phyloP scores from a whole-genome alignment of 768 basidiomycete species.

The Collybiopsis confluens region DNA sequence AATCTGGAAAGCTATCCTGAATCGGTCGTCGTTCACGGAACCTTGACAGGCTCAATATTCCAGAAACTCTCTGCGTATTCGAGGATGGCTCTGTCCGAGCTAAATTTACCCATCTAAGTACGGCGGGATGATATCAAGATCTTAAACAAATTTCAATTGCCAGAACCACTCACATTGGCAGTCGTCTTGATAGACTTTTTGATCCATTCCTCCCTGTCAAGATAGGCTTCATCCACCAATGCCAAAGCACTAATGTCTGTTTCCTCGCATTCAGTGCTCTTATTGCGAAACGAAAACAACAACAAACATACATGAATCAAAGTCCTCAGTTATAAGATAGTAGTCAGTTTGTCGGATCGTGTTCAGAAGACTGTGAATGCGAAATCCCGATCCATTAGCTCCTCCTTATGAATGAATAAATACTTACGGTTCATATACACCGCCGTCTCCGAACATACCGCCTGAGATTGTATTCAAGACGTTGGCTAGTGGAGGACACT shows the following conservation, averaged over 20 bases:
- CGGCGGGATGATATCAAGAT: background rate
- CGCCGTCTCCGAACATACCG: constrained; percentile 77
- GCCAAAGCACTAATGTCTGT: constrained; percentile 75
- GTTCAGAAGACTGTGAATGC: constrained; percentile 53
- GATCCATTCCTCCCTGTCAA: constrained; percentile 81
- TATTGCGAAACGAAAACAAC: background rate
- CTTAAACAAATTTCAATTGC: background rate
- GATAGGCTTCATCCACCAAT: constrained; percentile 88
- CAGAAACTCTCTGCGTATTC: constrained; percentile 90
- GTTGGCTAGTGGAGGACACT: constrained; percentile 75
- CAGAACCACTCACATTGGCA: constrained; percentile 50
- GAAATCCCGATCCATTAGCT: constrained; percentile 11
- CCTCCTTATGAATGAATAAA: constrained; percentile 9
- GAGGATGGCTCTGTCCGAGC: constrained; percentile 87
- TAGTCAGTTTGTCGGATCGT: constrained; percentile 75
- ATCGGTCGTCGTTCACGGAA: constrained; percentile 8
- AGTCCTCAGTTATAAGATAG: constrained; percentile 88
- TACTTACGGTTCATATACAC: constrained; percentile 84
- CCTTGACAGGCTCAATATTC: constrained; percentile 57
- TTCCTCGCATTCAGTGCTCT: no score
- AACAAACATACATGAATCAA: constrained; percentile 72
- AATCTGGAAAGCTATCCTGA: no score
- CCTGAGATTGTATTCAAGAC: constrained; percentile 74
- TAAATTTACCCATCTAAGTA: constrained; percentile 90
- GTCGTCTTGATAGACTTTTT: constrained; percentile 86